Conservation (phyloP, 1,139 yeast genomes). For the Sugiyamaella paludigena region DNA sequence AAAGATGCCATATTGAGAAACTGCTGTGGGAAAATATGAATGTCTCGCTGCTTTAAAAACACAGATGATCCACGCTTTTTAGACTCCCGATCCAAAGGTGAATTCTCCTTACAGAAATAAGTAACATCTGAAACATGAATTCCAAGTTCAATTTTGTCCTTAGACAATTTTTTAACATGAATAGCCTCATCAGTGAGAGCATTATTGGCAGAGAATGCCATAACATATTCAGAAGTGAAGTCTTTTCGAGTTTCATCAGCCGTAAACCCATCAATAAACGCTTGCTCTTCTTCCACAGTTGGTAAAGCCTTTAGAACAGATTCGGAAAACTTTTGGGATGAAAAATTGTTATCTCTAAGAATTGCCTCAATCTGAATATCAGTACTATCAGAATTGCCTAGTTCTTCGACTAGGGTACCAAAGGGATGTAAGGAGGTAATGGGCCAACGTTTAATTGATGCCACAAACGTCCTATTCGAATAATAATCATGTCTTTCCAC, state of each 20-base stretch:
- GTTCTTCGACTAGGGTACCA: constrained; percentile 84
- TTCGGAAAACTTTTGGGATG: constrained; percentile 73
- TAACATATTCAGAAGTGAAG: constrained; percentile 60
- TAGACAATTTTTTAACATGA: constrained; percentile 61
- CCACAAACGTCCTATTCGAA: constrained; percentile 80
- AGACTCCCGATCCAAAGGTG: constrained; percentile 81
- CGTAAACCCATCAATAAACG: constrained; percentile 20
- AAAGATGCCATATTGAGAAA: constrained; percentile 63
- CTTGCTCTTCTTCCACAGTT: constrained; percentile 13
- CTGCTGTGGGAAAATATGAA: constrained; percentile 65
- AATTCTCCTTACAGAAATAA: constrained; percentile 65
- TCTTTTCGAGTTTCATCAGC: constrained; percentile 50
- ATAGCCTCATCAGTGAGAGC: constrained; percentile 62
- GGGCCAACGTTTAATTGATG: constrained; percentile 98
- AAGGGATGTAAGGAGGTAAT: constrained; percentile 97
- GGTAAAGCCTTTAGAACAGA: constrained; percentile 43
- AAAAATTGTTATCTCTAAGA: constrained; percentile 86
- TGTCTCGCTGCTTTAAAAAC: constrained; percentile 75
- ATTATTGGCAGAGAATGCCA: constrained; percentile 65
- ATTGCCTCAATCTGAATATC: constrained; percentile 85
- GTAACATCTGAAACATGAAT: constrained; percentile 83
- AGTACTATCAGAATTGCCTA: constrained; percentile 78
- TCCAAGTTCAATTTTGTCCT: constrained; percentile 64
- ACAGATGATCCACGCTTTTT: constrained; percentile 90
- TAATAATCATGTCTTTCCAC: constrained; percentile 88